A percentile compares a stretch with the other conserved stretches of the same genome.
These are phyloP conservation scores for Tylopilus cervinicoccineus DNA, from an alignment of 768 basidiomycete genomes.

Conservation along the genomic window DNA sequence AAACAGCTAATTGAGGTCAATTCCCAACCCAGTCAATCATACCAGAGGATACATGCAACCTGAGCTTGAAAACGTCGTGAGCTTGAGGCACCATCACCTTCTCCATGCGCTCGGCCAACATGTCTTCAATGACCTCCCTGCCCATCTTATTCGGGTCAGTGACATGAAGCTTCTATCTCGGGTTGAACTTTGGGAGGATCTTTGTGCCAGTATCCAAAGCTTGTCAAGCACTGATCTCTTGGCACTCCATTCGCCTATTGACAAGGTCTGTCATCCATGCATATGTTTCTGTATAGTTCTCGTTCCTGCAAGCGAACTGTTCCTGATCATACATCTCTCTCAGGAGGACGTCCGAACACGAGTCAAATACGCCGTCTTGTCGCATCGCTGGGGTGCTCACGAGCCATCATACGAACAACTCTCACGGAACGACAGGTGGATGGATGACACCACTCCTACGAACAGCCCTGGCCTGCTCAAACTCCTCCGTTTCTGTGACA, in stretches of 20 bases:
- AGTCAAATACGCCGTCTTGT: slow-evolving; percentile 12
- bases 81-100: slow-evolving; percentile 6
- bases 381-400: slow-evolving; percentile 11
- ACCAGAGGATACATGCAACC: background rate
- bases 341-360: slow-evolving; percentile 5
- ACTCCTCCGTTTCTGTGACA: slow-evolving; percentile 6
- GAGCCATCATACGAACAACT: slow-evolving; percentile 8
- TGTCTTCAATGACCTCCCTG: slow-evolving; percentile 14
- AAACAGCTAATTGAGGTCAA: no score
- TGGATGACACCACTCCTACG: background rate
- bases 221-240: slow-evolving; percentile 1
- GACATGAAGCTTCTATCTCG: slow-evolving; percentile 13
- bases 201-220: background rate
- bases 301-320: background rate
- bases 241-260: slow-evolving; percentile 3
- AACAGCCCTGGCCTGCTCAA: slow-evolving; percentile 1
- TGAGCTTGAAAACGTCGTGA: background rate
- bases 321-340: background rate
- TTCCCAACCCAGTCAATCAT: no score
- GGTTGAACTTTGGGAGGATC: slow-evolving; percentile 11
- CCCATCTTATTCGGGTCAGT: slow-evolving; percentile 8
- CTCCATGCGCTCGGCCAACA: slow-evolving; percentile 9
- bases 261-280: slow-evolving; percentile 4
- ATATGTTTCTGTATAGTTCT: no score
- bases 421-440: background rate